Conservation (phyloP, 2,329 filamentous ascomycete species). For the Periconia digitata region DNA sequence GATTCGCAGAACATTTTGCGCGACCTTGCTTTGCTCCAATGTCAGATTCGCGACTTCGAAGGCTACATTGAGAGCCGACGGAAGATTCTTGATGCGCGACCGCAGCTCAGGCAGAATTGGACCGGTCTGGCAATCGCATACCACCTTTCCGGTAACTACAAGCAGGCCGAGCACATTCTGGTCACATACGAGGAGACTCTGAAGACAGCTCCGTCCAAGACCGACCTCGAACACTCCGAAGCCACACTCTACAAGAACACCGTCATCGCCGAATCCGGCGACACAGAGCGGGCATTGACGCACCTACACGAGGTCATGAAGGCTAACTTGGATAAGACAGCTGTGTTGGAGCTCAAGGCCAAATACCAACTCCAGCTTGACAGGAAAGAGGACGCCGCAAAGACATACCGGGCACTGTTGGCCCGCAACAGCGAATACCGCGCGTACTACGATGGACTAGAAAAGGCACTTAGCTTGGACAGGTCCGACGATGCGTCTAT, state of each 20-base stretch:
- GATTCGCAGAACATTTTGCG: conserved; percentile 91
- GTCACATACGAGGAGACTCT: conserved; percentile 92
- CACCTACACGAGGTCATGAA: conserved; percentile 80
- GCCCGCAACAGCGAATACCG: conserved; percentile 88
- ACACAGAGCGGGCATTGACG: conserved; percentile 79
- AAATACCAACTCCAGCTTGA: conserved; percentile 79
- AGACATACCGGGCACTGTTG: conserved; percentile 77
- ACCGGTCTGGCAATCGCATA: conserved; percentile 94
- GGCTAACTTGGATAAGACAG: conserved; percentile 78
- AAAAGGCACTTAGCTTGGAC: conserved; percentile 67
- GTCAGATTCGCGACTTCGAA: conserved; percentile 94
- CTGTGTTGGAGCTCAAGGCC: conserved; percentile 82
- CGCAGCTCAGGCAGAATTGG: conserved; percentile 88
- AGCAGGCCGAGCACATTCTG: conserved; percentile 86
- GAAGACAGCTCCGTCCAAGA: conserved; percentile 73
- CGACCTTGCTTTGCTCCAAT: conserved; percentile 87
- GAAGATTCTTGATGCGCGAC: conserved; percentile 82
- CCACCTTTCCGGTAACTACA: conserved; percentile 82
- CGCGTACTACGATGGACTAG: conserved; percentile 78
- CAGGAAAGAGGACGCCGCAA: conserved; percentile 75
- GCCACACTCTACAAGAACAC: conserved; percentile 92
- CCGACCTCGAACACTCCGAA: conserved; percentile 91
- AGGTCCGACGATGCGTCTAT: conserved; percentile 63
- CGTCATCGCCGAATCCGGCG: conserved; percentile 87
- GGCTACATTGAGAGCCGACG: conserved; percentile 90